Conservation (phyloP, 495 filamentous ascomycete genomes). For the Penicillium verhagenii region DNA sequence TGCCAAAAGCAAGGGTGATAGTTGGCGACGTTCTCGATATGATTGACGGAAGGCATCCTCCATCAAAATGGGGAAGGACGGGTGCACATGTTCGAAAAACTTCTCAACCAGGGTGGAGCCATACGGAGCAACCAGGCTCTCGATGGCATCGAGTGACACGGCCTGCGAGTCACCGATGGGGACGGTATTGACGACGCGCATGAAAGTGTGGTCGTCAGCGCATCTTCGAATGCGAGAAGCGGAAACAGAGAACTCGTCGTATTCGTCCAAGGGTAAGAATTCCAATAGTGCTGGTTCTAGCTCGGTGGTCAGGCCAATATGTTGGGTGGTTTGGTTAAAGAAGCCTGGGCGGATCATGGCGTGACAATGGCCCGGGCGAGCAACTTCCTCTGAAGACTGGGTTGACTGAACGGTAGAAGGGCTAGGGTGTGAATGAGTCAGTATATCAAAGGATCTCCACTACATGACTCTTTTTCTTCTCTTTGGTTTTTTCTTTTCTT, state of each 20-base stretch:
- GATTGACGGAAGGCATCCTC: conserved; percentile 85
- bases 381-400: conserved; percentile 22
- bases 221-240: conserved; percentile 65
- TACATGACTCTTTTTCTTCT: no score
- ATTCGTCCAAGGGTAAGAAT: conserved; percentile 41
- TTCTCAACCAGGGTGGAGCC: conserved; percentile 78
- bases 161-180: conserved; percentile 41
- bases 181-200: conserved; percentile 49
- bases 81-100: conserved; percentile 87
- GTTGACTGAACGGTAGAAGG: conserved; percentile 22
- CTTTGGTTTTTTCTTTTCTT: no score
- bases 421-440: conserved; percentile 16
- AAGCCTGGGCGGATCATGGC: conserved; percentile 38
- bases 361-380: conserved; percentile 24
- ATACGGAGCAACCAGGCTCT: conserved; percentile 78
- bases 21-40: conserved; percentile 71
- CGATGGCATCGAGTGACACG: conserved; percentile 74
- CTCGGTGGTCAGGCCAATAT: conserved; percentile 55
- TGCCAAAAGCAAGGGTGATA: conserved; percentile 81
- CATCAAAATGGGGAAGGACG: conserved; percentile 85
- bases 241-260: conserved; percentile 40
- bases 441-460: background rate
- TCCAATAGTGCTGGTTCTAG: conserved; percentile 52
- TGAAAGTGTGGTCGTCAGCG: conserved; percentile 80
- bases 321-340: conserved; percentile 48